These are phyloP conservation scores for Xylariaceae sp. DNA, from an alignment of 2,329 filamentous ascomycete species.

Conservation along the genomic window DNA sequence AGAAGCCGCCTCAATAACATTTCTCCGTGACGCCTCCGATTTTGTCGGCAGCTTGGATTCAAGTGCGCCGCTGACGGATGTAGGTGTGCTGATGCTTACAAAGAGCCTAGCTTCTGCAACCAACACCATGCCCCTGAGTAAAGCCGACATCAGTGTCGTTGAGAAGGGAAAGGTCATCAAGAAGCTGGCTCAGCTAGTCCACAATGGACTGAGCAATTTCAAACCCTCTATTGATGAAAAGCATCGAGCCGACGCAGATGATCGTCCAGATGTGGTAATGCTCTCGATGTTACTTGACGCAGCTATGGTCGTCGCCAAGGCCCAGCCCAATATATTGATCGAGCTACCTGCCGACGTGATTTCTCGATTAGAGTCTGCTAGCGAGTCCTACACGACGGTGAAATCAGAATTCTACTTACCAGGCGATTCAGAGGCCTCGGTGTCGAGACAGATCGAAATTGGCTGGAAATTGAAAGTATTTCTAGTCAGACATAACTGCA, in stretches of 20 bases:
- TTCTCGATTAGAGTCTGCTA: slow-evolving; percentile 16
- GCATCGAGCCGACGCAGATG: slow-evolving; percentile 5
- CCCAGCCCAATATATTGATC: slow-evolving; percentile 10
- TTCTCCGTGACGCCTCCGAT: slow-evolving; percentile 18
- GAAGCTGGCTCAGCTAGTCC: slow-evolving; percentile 20
- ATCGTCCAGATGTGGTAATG: slow-evolving; percentile 9
- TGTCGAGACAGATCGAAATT: slow-evolving; percentile 12
- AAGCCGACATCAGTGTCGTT: not conserved
- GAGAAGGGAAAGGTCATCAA: slow-evolving; percentile 3
- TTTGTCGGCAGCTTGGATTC: slow-evolving; percentile 18
- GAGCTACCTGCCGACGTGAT: slow-evolving; percentile 17
- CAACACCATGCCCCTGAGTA: slow-evolving; percentile 3
- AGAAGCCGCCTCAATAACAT: slow-evolving; percentile 19
- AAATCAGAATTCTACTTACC: too few species aligned
- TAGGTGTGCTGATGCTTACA: slow-evolving; percentile 19
- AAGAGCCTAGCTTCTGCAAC: slow-evolving; percentile 21
- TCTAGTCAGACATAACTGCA: slow-evolving; percentile 19
- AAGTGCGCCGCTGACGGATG: slow-evolving; percentile 4
- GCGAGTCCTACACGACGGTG: slow-evolving; percentile 7
- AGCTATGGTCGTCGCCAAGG: slow-evolving; percentile 15
- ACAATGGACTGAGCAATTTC: slow-evolving; percentile 18
- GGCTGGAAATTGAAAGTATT: slow-evolving; percentile 28
- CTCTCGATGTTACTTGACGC: slow-evolving; percentile 20
- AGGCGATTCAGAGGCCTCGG: too few species aligned
- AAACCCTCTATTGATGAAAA: slow-evolving; percentile 2